Conservation (phyloP, 2,329 filamentous ascomycete genomes). For the Basipetospora chlamydospora region DNA sequence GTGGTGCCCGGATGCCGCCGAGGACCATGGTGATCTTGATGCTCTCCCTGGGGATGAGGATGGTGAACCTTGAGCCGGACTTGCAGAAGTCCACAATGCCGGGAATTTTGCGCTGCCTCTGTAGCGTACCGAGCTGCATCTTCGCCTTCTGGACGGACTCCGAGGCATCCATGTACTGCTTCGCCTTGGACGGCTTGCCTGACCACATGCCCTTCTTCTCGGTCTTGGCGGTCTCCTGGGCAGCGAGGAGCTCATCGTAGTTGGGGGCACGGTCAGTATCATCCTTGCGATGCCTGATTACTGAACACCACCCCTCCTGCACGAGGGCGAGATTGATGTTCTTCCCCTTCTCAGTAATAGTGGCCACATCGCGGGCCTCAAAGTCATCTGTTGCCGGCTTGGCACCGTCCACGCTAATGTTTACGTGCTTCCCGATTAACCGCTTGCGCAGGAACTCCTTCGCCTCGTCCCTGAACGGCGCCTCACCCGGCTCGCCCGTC, state of each 20-base stretch:
- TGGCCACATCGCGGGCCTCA: conserved; percentile 88
- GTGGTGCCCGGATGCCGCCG: conserved; percentile 79
- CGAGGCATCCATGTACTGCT: conserved; percentile 77
- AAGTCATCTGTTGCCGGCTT: conserved; percentile 82
- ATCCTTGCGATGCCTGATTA: conserved; percentile 88
- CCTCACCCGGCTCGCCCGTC: conserved; percentile 69
- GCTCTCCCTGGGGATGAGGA: conserved; percentile 82
- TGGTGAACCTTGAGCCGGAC: conserved; percentile 84
- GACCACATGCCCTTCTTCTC: conserved; percentile 94
- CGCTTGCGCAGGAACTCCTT: conserved; percentile 94
- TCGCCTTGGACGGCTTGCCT: conserved; percentile 69
- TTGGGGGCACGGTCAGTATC: conserved; percentile 88
- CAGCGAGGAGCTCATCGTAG: conserved; percentile 76
- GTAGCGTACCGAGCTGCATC: conserved; percentile 74
- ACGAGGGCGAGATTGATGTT: conserved; percentile 76
- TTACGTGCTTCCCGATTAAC: conserved; percentile 90
- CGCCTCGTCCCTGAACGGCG: conserved; percentile 79
- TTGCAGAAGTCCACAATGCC: conserved; percentile 96
- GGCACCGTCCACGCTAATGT: conserved; percentile 76
- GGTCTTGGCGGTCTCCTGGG: conserved; percentile 70
- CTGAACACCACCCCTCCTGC: conserved; percentile 85
- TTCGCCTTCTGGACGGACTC: conserved; percentile 92
- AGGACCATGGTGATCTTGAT: conserved; percentile 92
- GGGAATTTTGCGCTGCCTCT: conserved; percentile 82
- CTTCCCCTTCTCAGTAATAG: conserved; percentile 67